phyloP scores from a whole-genome alignment of 2,329 filamentous ascomycete genomes.

The Amesomyces nigricolor region DNA sequence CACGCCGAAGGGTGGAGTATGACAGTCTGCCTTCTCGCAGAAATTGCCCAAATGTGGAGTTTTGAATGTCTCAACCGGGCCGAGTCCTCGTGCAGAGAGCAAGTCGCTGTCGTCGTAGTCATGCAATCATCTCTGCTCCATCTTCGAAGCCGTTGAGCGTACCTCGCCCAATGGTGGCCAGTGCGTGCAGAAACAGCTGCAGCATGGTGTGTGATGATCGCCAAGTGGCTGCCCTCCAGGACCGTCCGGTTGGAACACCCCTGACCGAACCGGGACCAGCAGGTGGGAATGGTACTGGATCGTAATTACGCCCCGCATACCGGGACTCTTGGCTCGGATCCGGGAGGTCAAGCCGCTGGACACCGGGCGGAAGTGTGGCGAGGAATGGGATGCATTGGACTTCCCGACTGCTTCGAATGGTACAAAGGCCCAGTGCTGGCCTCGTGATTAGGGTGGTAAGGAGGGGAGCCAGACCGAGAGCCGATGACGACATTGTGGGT shows the following conservation, averaged over 20 bases:
- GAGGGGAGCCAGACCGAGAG: neutral
- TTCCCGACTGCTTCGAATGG: too few relatives aligned
- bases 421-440: neutral
- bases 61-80: neutral
- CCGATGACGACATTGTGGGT: slow-evolving; percentile 10
- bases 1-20: slow-evolving; percentile 10
- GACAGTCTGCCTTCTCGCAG: neutral
- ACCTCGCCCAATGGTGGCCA: slow-evolving; percentile 23
- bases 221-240: slow-evolving; percentile 23
- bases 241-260: slow-evolving; percentile 21
- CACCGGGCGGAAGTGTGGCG: too few relatives aligned
- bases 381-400: too few relatives aligned
- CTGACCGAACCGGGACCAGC: slow-evolving; percentile 13
- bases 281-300: neutral
- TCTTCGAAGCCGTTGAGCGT: slow-evolving; percentile 9
- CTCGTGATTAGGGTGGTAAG: neutral
- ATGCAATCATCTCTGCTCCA: slow-evolving; percentile 8
- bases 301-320: neutral
- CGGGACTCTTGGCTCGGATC: neutral
- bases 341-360: neutral
- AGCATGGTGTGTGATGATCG: slow-evolving; percentile 22
- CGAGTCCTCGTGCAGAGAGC: neutral
- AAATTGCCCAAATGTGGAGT: too few relatives aligned
- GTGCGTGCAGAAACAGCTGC: slow-evolving; percentile 13
- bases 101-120: neutral